Conservation (phyloP, 257 asterid genomes). For the Pogostemon cablin region DNA sequence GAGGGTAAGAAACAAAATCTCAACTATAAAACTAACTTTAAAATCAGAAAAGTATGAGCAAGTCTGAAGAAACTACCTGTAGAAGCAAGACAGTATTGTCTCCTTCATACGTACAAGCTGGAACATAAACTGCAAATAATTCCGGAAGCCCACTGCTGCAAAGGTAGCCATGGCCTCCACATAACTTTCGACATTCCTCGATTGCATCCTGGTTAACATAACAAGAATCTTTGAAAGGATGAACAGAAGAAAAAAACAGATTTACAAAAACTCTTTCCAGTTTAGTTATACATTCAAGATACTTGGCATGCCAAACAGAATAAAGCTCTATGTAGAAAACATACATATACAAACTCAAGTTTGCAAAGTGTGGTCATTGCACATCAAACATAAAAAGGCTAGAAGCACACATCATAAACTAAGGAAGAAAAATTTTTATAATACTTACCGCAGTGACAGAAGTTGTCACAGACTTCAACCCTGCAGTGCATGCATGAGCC, state of each 20-base stretch:
- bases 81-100: constrained; percentile 83
- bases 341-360: background rate
- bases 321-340: constrained; percentile 21
- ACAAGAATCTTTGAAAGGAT: constrained; percentile 20
- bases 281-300: constrained; percentile 10
- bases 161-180: constrained; percentile 99
- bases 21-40: background rate
- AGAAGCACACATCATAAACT: background rate
- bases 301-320: constrained; percentile 25
- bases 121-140: constrained; percentile 95
- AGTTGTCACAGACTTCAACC: constrained; percentile 97
- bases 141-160: constrained; percentile 99
- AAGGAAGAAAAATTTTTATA: constrained; percentile 5
- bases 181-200: constrained; percentile 93
- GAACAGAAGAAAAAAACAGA: background rate
- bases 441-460: constrained; percentile 88
- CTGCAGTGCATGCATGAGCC: constrained; percentile 99
- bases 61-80: constrained; percentile 54
- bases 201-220: constrained; percentile 77
- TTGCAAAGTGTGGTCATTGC: constrained; percentile 12
- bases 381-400: constrained; percentile 17
- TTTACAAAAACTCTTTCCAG: constrained; percentile 4
- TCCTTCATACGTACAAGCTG: constrained; percentile 99
- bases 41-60: background rate
- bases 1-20: background rate